Evolutionary conservation across 1,139 yeast genomes (phyloP).

Genomic region (Wickerhamomyces sp.): DNA sequence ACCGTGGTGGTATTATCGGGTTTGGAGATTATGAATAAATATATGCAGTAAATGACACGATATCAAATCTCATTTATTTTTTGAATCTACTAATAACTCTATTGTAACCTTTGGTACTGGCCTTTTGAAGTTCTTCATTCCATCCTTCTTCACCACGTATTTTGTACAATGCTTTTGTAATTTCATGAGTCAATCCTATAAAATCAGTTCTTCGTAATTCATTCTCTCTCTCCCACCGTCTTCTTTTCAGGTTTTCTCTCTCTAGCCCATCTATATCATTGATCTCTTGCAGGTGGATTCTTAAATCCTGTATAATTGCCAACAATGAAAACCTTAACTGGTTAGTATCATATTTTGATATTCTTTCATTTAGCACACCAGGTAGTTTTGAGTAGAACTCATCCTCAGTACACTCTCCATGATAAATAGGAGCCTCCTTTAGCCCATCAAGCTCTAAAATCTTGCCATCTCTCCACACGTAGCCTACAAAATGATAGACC

Average conservation of each 20-base stretch:
- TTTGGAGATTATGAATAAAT: slow-evolving; percentile 35
- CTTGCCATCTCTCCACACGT: slow-evolving; percentile 39
- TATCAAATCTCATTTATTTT: too few relatives aligned
- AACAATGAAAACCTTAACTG: slow-evolving; percentile 60
- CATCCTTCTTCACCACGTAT: slow-evolving; percentile 42
- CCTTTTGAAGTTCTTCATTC: slow-evolving; percentile 34
- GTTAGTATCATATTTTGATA: slow-evolving; percentile 39
- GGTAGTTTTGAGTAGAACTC: slow-evolving; percentile 44
- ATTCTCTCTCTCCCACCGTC: slow-evolving; percentile 37
- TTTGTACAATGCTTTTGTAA: slow-evolving; percentile 39
- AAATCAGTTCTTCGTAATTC: slow-evolving; percentile 51
- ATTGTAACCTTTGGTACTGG: slow-evolving; percentile 6
- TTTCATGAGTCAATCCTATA: slow-evolving; percentile 46
- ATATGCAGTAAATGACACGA: neutral
- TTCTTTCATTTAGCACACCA: slow-evolving; percentile 41
- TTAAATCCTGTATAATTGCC: slow-evolving; percentile 51
- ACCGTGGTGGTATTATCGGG: slow-evolving; percentile 39
- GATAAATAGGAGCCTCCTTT: slow-evolving; percentile 54
- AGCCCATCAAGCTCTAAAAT: slow-evolving; percentile 70
- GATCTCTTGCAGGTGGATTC: slow-evolving; percentile 32
- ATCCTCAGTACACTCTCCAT: slow-evolving; percentile 39
- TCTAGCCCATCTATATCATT: slow-evolving; percentile 37
- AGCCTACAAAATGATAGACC: slow-evolving; percentile 61
- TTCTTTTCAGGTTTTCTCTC: slow-evolving; percentile 33
- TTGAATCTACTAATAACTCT: neutral